Evolutionary conservation across 2,329 filamentous ascomycete species (phyloP), one percentile per base, ranked within the genome.

Genomic region (Aspergillus ochraceoroseus): DNA sequence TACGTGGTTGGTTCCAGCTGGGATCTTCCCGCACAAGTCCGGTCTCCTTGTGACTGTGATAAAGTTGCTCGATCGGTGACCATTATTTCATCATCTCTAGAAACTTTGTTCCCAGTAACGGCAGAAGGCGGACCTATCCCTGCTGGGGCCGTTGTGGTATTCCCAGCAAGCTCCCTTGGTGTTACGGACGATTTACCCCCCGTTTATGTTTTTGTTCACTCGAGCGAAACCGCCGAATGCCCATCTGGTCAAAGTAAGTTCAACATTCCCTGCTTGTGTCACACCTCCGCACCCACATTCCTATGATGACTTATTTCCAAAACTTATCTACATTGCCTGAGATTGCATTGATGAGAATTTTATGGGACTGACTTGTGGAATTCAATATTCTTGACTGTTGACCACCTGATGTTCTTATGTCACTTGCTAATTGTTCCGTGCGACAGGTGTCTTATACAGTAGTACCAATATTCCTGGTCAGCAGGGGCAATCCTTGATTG

Each of bases 291-390:
- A 9, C 28, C 5, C 38, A 35, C 54, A 57, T 56, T 62, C 74
- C 76, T 61, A 84, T 88, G 90, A 95, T 96, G 89, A 95, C 75
- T 54, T 67, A 68, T 69, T 77, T 70, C 66, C 40, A 51, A 59
- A 47, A 94, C 89, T 96, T 96, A 96, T 95, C 90, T 95, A 96
- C 90, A 95, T 96, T 96, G 88, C 85, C 90, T 89, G 90, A 64
- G 94, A 84, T 70, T 71, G 66, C 76, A 76, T 83, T 94, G 89
- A 94, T 81, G 88, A 92, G 76, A 76, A 74, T 64, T 47, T 74
- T 74, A 77, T 41, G 82, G 87, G 82, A 71, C 87, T 94, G 87
- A 94, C 79, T 20, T 13, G 57, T 70, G 72, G 68, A 72, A 65
- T 62, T 36, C 48, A 3, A 52, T 35, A n/a, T 31, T 44, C 39